Evolutionary conservation across 768 basidiomycete species (phyloP).

Genomic region (Mrakia gelida): DNA sequence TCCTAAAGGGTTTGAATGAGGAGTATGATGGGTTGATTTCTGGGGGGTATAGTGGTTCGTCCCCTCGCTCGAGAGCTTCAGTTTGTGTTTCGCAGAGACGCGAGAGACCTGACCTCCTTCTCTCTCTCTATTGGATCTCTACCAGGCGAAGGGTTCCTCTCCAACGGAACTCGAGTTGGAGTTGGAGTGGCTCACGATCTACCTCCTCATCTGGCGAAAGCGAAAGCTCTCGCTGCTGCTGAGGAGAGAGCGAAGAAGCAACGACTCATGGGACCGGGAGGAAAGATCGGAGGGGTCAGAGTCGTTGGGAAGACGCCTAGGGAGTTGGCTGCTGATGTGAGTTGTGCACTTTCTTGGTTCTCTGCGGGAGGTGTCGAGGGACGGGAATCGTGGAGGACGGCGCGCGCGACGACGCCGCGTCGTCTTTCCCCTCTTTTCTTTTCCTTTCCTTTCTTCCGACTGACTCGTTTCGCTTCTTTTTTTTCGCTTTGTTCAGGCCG

Average conservation of each 20-base stretch:
- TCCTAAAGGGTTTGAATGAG: slow-evolving; percentile 61
- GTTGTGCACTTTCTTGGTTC: neutral
- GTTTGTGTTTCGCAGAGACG: too few species aligned
- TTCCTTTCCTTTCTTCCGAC: neutral
- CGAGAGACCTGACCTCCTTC: neutral
- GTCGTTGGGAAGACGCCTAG: slow-evolving; percentile 53
- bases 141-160: slow-evolving; percentile 75
- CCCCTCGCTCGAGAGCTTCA: neutral
- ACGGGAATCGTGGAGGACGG: neutral
- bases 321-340: slow-evolving; percentile 38
- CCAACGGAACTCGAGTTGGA: slow-evolving; percentile 69
- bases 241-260: slow-evolving; percentile 60
- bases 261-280: slow-evolving; percentile 55
- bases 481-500: slow-evolving; percentile 58
- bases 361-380: neutral
- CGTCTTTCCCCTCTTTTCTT: too few species aligned
- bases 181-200: slow-evolving; percentile 61
- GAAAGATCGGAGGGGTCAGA: slow-evolving; percentile 46
- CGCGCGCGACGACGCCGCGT: neutral
- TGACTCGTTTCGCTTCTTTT: neutral
- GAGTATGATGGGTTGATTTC: slow-evolving; percentile 76
- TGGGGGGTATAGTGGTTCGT: slow-evolving; percentile 68
- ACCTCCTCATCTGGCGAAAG: slow-evolving; percentile 60
- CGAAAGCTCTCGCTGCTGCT: slow-evolving; percentile 71
- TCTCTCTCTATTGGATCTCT: neutral